Percentiles rank a stretch among this genome's conserved stretches.
phyloP scores from a whole-genome alignment of 2,329 filamentous ascomycete species.

The Colletotrichum sublineola region DNA sequence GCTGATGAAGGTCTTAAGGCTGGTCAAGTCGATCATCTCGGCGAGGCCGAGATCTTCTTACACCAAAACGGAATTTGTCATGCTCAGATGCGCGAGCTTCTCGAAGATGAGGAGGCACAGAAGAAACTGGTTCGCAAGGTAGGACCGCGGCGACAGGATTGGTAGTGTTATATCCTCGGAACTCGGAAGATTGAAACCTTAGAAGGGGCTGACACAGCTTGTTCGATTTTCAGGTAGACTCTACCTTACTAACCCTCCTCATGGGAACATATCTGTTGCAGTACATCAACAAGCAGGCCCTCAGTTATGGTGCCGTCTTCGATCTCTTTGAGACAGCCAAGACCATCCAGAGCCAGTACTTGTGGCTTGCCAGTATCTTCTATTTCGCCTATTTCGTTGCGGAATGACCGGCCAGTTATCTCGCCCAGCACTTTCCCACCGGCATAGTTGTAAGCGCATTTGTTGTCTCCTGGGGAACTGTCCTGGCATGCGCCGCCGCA shows the following conservation, averaged over 20 bases:
- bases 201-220: neutral
- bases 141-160: neutral
- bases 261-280: constrained; percentile 43
- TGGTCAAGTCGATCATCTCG: constrained; percentile 51
- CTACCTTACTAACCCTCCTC: constrained; percentile 30
- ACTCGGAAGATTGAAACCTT: neutral
- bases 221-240: neutral
- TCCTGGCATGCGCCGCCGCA: constrained; percentile 46
- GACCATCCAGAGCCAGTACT: constrained; percentile 51
- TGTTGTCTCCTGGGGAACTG: constrained; percentile 44
- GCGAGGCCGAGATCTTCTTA: constrained; percentile 63
- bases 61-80: constrained; percentile 60
- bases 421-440: constrained; percentile 41
- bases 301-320: constrained; percentile 40
- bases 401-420: constrained; percentile 45
- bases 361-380: constrained; percentile 50
- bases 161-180: neutral
- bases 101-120: constrained; percentile 54
- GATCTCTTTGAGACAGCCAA: constrained; percentile 48
- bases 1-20: constrained; percentile 24
- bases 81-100: constrained; percentile 57
- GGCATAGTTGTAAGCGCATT: constrained; percentile 42
- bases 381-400: constrained; percentile 49
- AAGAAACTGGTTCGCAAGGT: constrained; percentile 39
- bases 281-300: constrained; percentile 52